Base-by-base conservation (phyloP, 179 eudicot genomes). In the Patellifolia procumbens region DNA sequence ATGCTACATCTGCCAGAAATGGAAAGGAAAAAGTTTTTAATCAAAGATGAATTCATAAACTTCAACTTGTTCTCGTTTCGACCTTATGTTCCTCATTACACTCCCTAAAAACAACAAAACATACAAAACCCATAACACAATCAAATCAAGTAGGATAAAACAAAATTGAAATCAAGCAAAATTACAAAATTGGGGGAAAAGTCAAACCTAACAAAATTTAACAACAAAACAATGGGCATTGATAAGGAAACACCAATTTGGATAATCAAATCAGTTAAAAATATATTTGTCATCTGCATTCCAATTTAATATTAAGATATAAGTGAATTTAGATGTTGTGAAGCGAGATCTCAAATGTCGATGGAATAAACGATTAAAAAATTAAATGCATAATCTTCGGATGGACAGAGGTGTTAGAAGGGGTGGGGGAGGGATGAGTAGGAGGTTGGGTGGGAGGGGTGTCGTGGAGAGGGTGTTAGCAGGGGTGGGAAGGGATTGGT, bases 41-140 rank as follows among this genome's bases (percentile, higher is more conserved):
- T 67, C 45, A 74, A 34, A 74, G 43, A 62, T 73, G 17, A 71
- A 78, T 45, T 58, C 53, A 77, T 73, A 78, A 42, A 46, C 46
- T 62, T 49, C 76, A 68, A 66, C 49, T 61, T 34, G 59, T 51
- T 62, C 51, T 46, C 29, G 31, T 45, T 67, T 39, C 55, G 28
- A 76, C 80, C 72, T 73, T 72, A 59, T 43, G 48, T 35, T 64
- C 76, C 39, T 52, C 75, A 52, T 78, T 56, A 72, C 59, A 78
- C 10, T 64, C 66, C 77, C 76, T 78, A 73, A 32, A n/a, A 72
- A 71, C 76, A 80, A 64, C 59, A 74, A 24, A 53, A 70, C 32
- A 75, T 29, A 31, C 60, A 42, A 80, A 61, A 51, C 17, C 45
- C 64, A 73, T 68, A 74, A 75, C 78, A 74, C 70, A 49, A 76